Conservation (phyloP, 192 early-diverging fungal genomes). For the Phycomyces nitens region DNA sequence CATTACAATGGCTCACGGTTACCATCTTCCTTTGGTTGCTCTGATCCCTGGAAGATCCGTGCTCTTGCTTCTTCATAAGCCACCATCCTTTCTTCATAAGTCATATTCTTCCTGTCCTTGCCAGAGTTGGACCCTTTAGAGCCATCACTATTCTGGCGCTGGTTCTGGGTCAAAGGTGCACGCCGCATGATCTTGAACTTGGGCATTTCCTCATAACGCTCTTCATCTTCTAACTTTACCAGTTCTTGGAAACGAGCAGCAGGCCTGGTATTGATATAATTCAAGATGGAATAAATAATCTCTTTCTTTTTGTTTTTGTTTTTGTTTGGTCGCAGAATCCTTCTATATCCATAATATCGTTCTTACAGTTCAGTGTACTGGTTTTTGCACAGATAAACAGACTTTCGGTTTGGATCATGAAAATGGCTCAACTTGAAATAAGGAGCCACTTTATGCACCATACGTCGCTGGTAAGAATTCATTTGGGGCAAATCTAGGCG, state of each 20-base stretch:
- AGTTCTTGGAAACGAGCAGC: conserved; percentile 46
- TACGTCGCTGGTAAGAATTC: conserved; percentile 73
- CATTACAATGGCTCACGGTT: not conserved
- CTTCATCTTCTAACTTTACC: conserved; percentile 43
- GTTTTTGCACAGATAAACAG: conserved; percentile 56
- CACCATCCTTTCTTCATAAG: conserved; percentile 63
- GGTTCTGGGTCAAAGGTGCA: conserved; percentile 10
- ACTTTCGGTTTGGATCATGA: conserved; percentile 48
- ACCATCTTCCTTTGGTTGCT: conserved; percentile 1
- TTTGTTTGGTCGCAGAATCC: no score
- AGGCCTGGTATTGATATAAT: conserved; percentile 23
- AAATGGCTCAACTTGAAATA: conserved; percentile 65
- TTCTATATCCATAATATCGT: not conserved
- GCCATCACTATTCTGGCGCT: conserved; percentile 1
- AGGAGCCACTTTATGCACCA: conserved; percentile 68
- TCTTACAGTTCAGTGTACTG: conserved; percentile 56
- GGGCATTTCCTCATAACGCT: conserved; percentile 28
- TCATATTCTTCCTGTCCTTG: conserved; percentile 35
- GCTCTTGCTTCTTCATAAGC: conserved; percentile 70
- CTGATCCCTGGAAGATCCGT: conserved; percentile 61
- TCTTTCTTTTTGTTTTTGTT: no score
- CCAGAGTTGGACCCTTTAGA: conserved; percentile 20
- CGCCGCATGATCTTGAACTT: conserved; percentile 50
- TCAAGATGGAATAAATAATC: not conserved
- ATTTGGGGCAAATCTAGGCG: conserved; percentile 60